Base-by-base conservation (phyloP, 2,329 filamentous ascomycete species). In the Xylariaceae sp. region DNA sequence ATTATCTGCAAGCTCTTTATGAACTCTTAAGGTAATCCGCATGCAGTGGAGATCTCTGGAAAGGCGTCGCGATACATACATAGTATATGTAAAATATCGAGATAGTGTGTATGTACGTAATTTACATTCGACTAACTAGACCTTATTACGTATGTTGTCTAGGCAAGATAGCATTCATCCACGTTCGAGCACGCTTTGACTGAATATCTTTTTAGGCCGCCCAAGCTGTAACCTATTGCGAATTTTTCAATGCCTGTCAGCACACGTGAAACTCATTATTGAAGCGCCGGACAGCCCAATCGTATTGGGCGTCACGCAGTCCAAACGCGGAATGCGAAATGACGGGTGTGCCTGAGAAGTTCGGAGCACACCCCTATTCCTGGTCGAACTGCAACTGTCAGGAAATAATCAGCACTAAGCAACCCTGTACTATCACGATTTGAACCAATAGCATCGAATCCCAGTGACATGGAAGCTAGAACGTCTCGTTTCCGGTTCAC, bases 401-500 rank as follows among this genome's bases (percentile, higher is more conserved):
- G 14, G 32, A 37, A 10, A 37, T 10, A 10, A 37, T 37, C 32
- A 37, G 32, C 32, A 37, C 32, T 37, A 37, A 37, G 12, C 32
- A 37, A 37, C 32, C 32, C 32, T 37, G 32, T 14, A 12, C 32
- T 37, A 16, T 37, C 32, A 37, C 32, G 32, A 32, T 16, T 20
- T n/a, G 32, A 46, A 32, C 65, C 64, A 67, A 67, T 67, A 40
- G 44, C 21, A 56, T 40, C 42, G 46, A 49, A 57, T 64, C 59
- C 62, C 62, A 57, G 47, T 57, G 46, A 57, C 56, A 40, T 62
- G 62, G 62, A 54, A 62, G 61, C 58, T 44, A 51, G 48, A 57
- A 26, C 21, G 51, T 45, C 50, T 52, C 29, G 60, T 55, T 48
- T 54, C 23, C 57, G 57, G 60, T 40, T 54, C 50, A 57, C 44